Percentiles rank a stretch among this genome's conserved stretches.
phyloP scores from a whole-genome alignment of 2,329 filamentous ascomycete species.

The Lecanicillium sp. region DNA sequence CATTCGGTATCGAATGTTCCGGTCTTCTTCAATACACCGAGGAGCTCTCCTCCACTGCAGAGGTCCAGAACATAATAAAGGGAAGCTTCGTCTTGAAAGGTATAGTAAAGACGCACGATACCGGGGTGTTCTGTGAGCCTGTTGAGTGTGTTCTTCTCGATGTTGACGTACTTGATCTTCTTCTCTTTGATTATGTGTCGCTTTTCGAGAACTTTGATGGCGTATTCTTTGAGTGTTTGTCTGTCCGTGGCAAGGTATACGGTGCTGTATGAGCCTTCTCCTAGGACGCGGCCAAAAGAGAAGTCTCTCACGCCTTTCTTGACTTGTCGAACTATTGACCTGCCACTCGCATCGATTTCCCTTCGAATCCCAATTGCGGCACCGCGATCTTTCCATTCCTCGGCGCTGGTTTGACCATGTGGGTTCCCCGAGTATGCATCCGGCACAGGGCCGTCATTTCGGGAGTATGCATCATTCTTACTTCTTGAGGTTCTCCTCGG shows the following conservation, averaged over 20 bases:
- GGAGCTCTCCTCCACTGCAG: slow-evolving; percentile 83
- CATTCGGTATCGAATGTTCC: slow-evolving; percentile 94
- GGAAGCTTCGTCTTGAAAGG: slow-evolving; percentile 93
- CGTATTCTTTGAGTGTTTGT: slow-evolving; percentile 91
- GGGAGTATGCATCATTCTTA: background rate
- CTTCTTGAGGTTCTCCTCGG: slow-evolving; percentile 29
- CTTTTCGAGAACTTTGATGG: slow-evolving; percentile 97
- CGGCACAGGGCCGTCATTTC: background rate
- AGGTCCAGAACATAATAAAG: slow-evolving; percentile 96
- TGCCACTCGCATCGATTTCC: slow-evolving; percentile 80
- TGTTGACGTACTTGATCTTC: slow-evolving; percentile 99
- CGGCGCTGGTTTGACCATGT: slow-evolving; percentile 31
- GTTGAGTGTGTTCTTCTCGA: slow-evolving; percentile 97
- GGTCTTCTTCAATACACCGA: slow-evolving; percentile 90
- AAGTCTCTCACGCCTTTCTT: slow-evolving; percentile 99
- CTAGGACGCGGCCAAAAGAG: slow-evolving; percentile 81
- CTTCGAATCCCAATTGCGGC: slow-evolving; percentile 79
- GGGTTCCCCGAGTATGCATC: slow-evolving; percentile 18
- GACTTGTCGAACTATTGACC: slow-evolving; percentile 72
- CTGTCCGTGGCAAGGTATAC: slow-evolving; percentile 90
- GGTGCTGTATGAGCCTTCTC: slow-evolving; percentile 96
- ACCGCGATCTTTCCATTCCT: slow-evolving; percentile 94
- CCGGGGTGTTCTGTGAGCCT: slow-evolving; percentile 93
- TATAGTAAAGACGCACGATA: slow-evolving; percentile 95
- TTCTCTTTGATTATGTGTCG: slow-evolving; percentile 99